A percentile compares a stretch with the other conserved stretches of the same genome.
These are phyloP conservation scores for Acacia acuminata DNA, from an alignment of 306 rosid genomes.

Conservation along the genomic window DNA sequence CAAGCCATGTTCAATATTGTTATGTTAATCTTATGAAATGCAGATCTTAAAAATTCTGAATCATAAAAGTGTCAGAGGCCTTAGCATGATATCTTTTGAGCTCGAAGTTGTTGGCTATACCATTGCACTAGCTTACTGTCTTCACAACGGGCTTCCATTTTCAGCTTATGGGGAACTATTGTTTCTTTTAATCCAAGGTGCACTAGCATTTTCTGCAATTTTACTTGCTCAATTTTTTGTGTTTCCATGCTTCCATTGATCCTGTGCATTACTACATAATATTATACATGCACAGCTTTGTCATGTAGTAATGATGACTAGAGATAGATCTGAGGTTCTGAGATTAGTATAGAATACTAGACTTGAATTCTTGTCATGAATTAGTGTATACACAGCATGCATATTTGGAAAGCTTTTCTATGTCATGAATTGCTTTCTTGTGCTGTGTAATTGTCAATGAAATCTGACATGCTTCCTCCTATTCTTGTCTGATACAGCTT, in stretches of 20 bases:
- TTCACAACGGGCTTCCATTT: constrained; percentile 88
- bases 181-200: constrained; percentile 91
- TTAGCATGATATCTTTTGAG: constrained; percentile 80
- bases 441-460: constrained; percentile 14
- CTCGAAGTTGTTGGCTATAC: constrained; percentile 89
- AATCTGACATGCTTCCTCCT: constrained; percentile 39
- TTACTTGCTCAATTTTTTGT: not conserved
- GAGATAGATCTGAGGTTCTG: constrained; percentile 4
- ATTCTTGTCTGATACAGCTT: constrained; percentile 57
- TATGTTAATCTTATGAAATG: constrained; percentile 16
- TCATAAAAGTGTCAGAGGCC: constrained; percentile 78
- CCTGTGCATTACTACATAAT: not conserved
- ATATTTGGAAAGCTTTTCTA: constrained; percentile 11
- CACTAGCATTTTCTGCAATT: not conserved
- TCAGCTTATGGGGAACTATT: constrained; percentile 92
- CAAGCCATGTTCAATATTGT: not conserved
- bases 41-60: constrained; percentile 83
- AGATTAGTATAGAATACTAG: constrained; percentile 12
- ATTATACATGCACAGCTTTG: not conserved
- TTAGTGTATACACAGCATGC: not conserved
- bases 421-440: constrained; percentile 20
- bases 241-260: not conserved
- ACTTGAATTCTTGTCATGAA: not conserved
- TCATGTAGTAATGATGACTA: not conserved
- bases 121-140: constrained; percentile 87